These are phyloP conservation scores for Penicillium sp. DNA, from an alignment of 2,329 filamentous ascomycete genomes.

Conservation along the genomic window DNA sequence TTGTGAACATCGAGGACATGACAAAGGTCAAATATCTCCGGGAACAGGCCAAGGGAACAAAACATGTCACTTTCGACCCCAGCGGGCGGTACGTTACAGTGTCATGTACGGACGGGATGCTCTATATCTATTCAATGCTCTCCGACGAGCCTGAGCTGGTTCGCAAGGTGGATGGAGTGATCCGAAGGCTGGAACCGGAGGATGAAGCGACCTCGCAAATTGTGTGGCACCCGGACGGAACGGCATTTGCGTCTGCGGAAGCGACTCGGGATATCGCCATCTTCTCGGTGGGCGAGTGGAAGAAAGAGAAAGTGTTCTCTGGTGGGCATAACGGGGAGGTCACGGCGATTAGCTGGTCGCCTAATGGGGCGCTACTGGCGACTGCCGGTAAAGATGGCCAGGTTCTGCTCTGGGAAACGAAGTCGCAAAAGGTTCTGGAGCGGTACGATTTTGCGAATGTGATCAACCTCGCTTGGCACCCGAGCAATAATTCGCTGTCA, in stretches of 20 bases:
- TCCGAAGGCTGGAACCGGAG: conserved; percentile 67
- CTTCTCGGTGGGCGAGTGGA: conserved; percentile 78
- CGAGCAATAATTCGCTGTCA: conserved; percentile 73
- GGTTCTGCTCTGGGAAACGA: conserved; percentile 71
- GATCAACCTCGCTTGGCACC: conserved; percentile 82
- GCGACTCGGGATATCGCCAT: conserved; percentile 74
- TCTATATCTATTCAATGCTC: conserved; percentile 81
- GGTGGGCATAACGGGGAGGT: conserved; percentile 75
- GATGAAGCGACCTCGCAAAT: conserved; percentile 65
- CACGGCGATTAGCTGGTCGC: conserved; percentile 82
- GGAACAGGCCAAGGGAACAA: conserved; percentile 78
- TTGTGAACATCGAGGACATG: conserved; percentile 75
- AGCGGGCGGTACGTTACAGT: conserved; percentile 66
- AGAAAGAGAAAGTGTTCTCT: conserved; percentile 69
- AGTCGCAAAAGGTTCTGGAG: conserved; percentile 70
- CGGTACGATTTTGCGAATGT: conserved; percentile 74
- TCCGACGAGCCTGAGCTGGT: conserved; percentile 71
- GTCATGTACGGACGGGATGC: conserved; percentile 76
- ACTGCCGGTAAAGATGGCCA: conserved; percentile 46
- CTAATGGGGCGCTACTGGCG: conserved; percentile 80
- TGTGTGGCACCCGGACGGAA: conserved; percentile 88
- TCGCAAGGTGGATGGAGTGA: conserved; percentile 74
- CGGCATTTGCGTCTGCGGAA: conserved; percentile 78
- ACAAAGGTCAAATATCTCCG: conserved; percentile 66
- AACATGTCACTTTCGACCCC: conserved; percentile 81